Evolutionary conservation across 2,329 filamentous ascomycete genomes (phyloP), one percentile per base, ranked within the genome.

Genomic region (Aspergillus sp.): DNA sequence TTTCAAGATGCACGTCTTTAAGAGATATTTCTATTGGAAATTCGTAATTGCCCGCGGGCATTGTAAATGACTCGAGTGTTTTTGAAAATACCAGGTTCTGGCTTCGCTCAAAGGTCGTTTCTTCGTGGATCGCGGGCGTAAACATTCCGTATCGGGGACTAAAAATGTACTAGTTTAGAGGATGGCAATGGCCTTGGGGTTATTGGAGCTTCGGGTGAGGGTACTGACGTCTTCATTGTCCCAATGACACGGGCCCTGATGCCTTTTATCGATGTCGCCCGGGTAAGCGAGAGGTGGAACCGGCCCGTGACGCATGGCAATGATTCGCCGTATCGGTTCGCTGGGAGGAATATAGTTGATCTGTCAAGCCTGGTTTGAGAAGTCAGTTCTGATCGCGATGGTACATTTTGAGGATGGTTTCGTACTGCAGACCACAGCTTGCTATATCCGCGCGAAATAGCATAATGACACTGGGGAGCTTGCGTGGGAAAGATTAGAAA

Each of bases 11-110:
- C 9, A 55, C 54, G 3, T 34, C 49, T 11, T 61, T 25, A 8
- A 70, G 28, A 2, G 66, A 57, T 15, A 70, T 63, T 4, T 60
- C 51, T 46, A 70, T 68, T 9, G 64, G 58, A 15, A 70, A 69
- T n/a, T 65, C 60, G 31, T 70, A 66, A 22, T 66, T 31, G 8
- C 68, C 68, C 7, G 60, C 55, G 1, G 66, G 61, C 47, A 69
- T 54, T 50, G 19, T 59, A 46, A 70, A 69, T 1, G 59, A 54
- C 19, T 50, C 62, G 19, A 67, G 55, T 7, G 54, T 64, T 52
- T 64, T 63, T 1, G 67, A 66, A 6, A 61, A 59, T 4, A 65
- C 68, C 6, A 69, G 47, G 3, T 57, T 22, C 17, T 66, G 66
- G 2, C 59, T 57, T n/a, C 34, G 54, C 17, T 57, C 60, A 25